Base-by-base conservation (phyloP, 2,329 filamentous ascomycete species). In the Xylaria sp. region DNA sequence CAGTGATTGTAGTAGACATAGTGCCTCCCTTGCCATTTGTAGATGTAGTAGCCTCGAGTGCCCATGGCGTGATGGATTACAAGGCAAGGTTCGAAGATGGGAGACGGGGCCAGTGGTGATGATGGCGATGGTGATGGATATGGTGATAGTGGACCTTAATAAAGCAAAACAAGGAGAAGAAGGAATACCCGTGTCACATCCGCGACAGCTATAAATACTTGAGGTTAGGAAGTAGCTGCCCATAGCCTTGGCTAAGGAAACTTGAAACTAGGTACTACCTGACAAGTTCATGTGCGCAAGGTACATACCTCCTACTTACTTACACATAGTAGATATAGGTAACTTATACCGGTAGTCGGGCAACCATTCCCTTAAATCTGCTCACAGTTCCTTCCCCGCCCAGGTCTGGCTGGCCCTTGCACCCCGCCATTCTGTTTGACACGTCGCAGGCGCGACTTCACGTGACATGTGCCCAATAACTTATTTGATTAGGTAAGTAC, bases 1-100 rank as follows among this genome's bases (percentile, higher is more conserved):
- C 8, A 10, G 10, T 20, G 1, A 28, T 51, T 28, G 9, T 50
- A 23, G 57, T 48, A 28, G n/a, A 50, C 28, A 56, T 66, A 66
- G 44, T 66, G 56, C 44, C 25, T 61, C 0, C 34, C 56, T 56
- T 32, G 37, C 64, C 64, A 66, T 62, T 62, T 66, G 50, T 56
- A 66, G 28, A 20, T 34, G 10, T 41, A 46, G 2, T 12, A 8
- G 25, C 63, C 34, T 32, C 25, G 15, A 2, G 48, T 28, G 15
- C 23, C 39, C 63, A 60, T 60, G 25, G 39, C 7, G 39, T 44
- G 32, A 34, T 37, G 8, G 46, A 28, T 52, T 28, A 61, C 5
- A 18, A 23, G 46, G 32, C 13, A 12, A 13, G 39, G 9, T 51
- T 51, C 32, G 20, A 28, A 28, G 28, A 28, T 28, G 28, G 28